Evolutionary conservation across 2,329 filamentous ascomycete species (phyloP).

Genomic region (Aureobasidium lini): DNA sequence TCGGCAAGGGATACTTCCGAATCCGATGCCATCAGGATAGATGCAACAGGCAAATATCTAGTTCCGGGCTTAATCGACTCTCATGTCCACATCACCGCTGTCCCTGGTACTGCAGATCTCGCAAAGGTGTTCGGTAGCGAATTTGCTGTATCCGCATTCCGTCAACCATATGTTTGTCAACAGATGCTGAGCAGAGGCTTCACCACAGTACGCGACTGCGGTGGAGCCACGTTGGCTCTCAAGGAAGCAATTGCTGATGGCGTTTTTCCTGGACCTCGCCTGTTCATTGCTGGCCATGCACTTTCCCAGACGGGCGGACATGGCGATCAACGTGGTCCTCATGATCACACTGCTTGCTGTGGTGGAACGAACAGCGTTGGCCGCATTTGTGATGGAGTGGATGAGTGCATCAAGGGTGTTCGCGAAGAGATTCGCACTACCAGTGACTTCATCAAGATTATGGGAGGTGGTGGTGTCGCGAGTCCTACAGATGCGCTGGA

Average conservation of each 20-base stretch:
- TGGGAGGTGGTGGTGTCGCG: conserved; percentile 51
- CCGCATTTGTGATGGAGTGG: conserved; percentile 47
- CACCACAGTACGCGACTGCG: conserved; percentile 52
- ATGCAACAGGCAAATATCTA: conserved; percentile 40
- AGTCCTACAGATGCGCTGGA: conserved; percentile 49
- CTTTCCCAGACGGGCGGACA: conserved; percentile 54
- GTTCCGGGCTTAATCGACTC: conserved; percentile 47
- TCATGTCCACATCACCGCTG: conserved; percentile 43
- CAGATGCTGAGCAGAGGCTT: conserved; percentile 52
- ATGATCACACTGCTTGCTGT: conserved; percentile 42
- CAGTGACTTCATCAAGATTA: conserved; percentile 57
- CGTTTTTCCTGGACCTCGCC: conserved; percentile 46
- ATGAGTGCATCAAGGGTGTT: conserved; percentile 45
- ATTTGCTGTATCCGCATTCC: conserved; percentile 32
- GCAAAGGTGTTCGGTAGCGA: conserved; percentile 31
- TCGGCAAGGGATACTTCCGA: not conserved
- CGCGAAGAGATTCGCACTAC: conserved; percentile 50
- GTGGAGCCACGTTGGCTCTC: conserved; percentile 48
- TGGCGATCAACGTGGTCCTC: conserved; percentile 42
- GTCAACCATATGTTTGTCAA: conserved; percentile 39
- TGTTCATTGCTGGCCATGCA: conserved; percentile 49
- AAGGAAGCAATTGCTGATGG: conserved; percentile 52
- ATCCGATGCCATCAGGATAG: conserved; percentile 27
- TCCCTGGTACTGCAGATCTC: conserved; percentile 36
- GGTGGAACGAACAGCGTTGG: conserved; percentile 37